Evolutionary conservation across 192 early-diverging fungal genomes (phyloP), one percentile per base, ranked within the genome.

Genomic region (Coemansia sp.): DNA sequence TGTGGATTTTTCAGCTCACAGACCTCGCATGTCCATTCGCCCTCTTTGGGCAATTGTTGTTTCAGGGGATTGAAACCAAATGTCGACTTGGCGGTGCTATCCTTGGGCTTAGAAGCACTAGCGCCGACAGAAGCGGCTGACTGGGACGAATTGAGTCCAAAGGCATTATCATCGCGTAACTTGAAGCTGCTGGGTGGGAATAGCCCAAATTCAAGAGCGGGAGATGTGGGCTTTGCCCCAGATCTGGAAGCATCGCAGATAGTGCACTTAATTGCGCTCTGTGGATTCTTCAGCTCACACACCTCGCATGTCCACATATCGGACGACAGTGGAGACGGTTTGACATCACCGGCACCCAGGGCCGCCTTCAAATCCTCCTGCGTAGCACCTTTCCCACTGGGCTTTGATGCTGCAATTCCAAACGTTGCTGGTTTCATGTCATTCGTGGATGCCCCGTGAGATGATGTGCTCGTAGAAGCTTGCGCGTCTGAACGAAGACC

Each of bases 11-110:
- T 66, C 38, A 82, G 56, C 53, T 62, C 63, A 57, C 81, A 83
- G 16, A 63, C 57, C 8, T 52, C 59, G 52, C 76, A 83, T n/a
- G 58, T 67, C 81, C 81, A 83, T n/a, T n/a, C n/a, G n/a, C n/a
- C n/a, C n/a, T n/a, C n/a, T n/a, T n/a, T n/a, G n/a, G n/a, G n/a
- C n/a, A n/a, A n/a, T n/a, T n/a, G n/a, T n/a, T n/a, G n/a, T n/a
- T n/a, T n/a, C n/a, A n/a, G n/a, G n/a, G n/a, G n/a, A n/a, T n/a
- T n/a, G n/a, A n/a, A n/a, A n/a, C n/a, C n/a, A n/a, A n/a, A n/a
- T n/a, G n/a, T n/a, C n/a, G n/a, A n/a, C n/a, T n/a, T n/a, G n/a
- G n/a, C n/a, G n/a, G n/a, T n/a, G n/a, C n/a, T n/a, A n/a, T n/a
- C n/a, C n/a, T n/a, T n/a, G n/a, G n/a, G n/a, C n/a, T n/a, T n/a